Percentiles rank a stretch among this genome's conserved stretches.
These are phyloP conservation scores for Alternaria incomplexa DNA, from an alignment of 2,329 filamentous ascomycete genomes.

Conservation along the genomic window DNA sequence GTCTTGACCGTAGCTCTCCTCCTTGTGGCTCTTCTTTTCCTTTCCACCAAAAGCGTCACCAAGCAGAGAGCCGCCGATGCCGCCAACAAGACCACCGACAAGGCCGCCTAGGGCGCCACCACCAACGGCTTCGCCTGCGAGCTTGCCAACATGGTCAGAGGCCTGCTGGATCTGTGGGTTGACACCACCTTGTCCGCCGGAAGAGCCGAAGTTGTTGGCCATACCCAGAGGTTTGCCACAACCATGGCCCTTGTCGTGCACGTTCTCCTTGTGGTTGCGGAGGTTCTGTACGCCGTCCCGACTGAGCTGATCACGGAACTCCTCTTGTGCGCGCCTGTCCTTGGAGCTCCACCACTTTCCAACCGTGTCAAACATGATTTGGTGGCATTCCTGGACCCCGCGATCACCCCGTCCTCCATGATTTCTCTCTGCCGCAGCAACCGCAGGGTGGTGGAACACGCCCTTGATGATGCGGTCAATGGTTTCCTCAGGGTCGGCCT, in stretches of 20 bases:
- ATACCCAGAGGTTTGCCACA: constrained; percentile 81
- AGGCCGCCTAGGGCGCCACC: constrained; percentile 73
- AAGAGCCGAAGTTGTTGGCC: constrained; percentile 62
- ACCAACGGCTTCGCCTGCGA: constrained; percentile 66
- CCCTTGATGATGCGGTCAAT: constrained; percentile 79
- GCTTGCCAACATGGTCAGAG: constrained; percentile 53
- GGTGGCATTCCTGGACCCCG: constrained; percentile 69
- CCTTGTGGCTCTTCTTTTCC: constrained; percentile 61
- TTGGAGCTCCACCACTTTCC: constrained; percentile 82
- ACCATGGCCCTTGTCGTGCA: constrained; percentile 83
- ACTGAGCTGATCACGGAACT: constrained; percentile 76
- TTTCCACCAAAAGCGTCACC: constrained; percentile 63
- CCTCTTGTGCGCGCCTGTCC: constrained; percentile 65
- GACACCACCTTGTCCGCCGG: constrained; percentile 55
- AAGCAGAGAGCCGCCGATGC: constrained; percentile 66
- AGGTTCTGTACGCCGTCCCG: constrained; percentile 77
- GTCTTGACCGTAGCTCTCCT: constrained; percentile 62
- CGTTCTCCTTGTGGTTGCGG: constrained; percentile 85
- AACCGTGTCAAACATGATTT: constrained; percentile 79
- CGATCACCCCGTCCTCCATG: constrained; percentile 32
- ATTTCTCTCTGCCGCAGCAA: constrained; percentile 69
- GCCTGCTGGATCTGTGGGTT: constrained; percentile 40
- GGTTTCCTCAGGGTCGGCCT: constrained; percentile 72
- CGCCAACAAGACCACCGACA: constrained; percentile 69
- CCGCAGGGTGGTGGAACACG: constrained; percentile 87